Percentiles rank a stretch among this genome's conserved stretches.
Conservation (phyloP, 106 monocot genomes). For the Apostasia ramifera region DNA sequence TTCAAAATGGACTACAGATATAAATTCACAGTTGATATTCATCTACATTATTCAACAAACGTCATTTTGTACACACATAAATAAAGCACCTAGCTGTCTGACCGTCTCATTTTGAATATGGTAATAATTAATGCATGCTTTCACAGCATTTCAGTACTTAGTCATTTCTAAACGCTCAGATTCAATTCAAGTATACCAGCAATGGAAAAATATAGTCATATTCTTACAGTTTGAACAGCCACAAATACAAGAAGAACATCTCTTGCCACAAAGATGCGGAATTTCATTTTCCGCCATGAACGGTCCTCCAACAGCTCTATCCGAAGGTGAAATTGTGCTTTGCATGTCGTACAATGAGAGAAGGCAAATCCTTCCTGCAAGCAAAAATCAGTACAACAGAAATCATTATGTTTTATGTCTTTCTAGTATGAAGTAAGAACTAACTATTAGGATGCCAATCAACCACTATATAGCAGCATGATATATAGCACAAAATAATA, state of each 20-base stretch:
- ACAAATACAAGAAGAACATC: slow-evolving; percentile 93
- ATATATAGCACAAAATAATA: background rate
- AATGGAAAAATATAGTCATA: background rate
- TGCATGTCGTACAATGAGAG: slow-evolving; percentile 98
- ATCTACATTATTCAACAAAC: too few relatives aligned
- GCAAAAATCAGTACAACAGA: background rate
- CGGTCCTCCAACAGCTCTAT: slow-evolving; percentile 70
- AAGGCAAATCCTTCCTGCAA: slow-evolving; percentile 98
- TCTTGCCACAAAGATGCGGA: slow-evolving; percentile 83
- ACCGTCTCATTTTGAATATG: too few relatives aligned
- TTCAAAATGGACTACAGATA: too few relatives aligned
- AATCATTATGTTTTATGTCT: background rate
- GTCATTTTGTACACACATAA: too few relatives aligned
- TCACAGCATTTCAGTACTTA: too few relatives aligned
- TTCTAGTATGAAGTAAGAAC: slow-evolving; percentile 3
- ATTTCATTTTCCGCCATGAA: slow-evolving; percentile 78
- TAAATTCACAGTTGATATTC: too few relatives aligned
- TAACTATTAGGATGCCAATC: background rate
- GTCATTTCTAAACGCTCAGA: too few relatives aligned
- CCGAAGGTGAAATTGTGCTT: slow-evolving; percentile 91
- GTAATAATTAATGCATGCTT: too few relatives aligned
- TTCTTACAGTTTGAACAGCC: slow-evolving; percentile 83
- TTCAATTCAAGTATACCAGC: too few relatives aligned
- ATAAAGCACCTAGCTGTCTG: too few relatives aligned
- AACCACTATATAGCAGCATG: background rate